Conservation (phyloP, 1,139 yeast genomes). For the Suhomyces anneliseae region DNA sequence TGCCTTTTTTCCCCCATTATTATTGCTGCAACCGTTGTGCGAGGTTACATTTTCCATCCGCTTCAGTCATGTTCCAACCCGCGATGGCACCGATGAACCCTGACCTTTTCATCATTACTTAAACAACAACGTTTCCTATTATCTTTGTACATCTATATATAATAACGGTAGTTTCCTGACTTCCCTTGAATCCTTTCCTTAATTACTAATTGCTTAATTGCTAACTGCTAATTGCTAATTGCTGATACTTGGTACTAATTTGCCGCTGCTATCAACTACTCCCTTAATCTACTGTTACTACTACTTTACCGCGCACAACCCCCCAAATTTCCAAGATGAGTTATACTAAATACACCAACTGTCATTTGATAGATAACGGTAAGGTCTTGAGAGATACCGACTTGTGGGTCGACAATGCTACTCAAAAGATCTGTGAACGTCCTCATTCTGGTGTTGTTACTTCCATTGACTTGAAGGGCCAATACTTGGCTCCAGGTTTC, state of each 20-base stretch:
- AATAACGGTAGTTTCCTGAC: too few relatives aligned
- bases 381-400: slow-evolving; percentile 38
- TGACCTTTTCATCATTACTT: not conserved
- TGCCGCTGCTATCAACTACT: not conserved
- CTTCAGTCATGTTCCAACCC: not conserved
- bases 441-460: slow-evolving; percentile 20
- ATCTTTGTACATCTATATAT: too few relatives aligned
- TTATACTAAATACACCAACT: slow-evolving; percentile 44
- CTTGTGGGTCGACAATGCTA: slow-evolving; percentile 44
- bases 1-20: not conserved
- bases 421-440: slow-evolving; percentile 45
- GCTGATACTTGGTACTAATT: not conserved
- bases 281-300: not conserved
- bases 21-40: not conserved
- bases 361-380: slow-evolving; percentile 55
- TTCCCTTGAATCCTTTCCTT: too few relatives aligned
- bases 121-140: too few relatives aligned
- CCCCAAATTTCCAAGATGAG: slow-evolving; percentile 7
- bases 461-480: slow-evolving; percentile 49
- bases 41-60: not conserved
- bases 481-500: slow-evolving; percentile 57
- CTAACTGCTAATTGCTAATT: not conserved
- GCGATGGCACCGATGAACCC: not conserved
- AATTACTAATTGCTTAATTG: not conserved
- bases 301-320: not conserved